Evolutionary conservation across 2,329 filamentous ascomycete genomes (phyloP), one percentile per base, ranked within the genome.

Genomic region (Trichoderma lentiforme): DNA sequence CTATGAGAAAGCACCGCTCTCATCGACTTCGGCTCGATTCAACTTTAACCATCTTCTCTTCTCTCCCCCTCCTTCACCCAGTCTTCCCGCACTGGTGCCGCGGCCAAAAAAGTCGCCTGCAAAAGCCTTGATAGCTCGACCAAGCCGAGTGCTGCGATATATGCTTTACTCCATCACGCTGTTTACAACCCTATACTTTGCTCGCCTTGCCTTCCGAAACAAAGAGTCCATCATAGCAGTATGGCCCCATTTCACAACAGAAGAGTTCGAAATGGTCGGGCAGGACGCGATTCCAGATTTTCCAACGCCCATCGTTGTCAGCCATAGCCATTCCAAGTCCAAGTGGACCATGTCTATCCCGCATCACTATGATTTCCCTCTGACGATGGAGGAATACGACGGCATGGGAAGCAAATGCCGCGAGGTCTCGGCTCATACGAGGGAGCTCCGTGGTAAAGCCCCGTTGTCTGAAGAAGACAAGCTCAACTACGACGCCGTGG

Each of bases 341-440:
- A 91, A 88, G 79, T 97, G 94, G 94, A 96, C 93, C 0, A 88
- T 97, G 12, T 94, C 89, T 1, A 94, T 97, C 47, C 93, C 93
- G 1, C 84, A 86, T 7, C 86, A 86, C 71, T 84, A 86, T 60
- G 83, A 85, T 4, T 95, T 95, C 73, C 93, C 93, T 1, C 80
- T 96, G 3, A 81, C 85, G 0, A 86, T 88, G 24, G 81, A 86
- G 11, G 88, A 93, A 73, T 96, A 96, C 78, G 81, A 85, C 15
- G 88, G 91, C 56, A 91, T 97, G 72, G 93, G 91, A 78, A 83
- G 83, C 32, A 89, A 91, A 75, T 92, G 91, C 64, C 86, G 86
- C 73, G 88, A 93, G 77, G 87, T 93, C 32, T 87, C 91, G 2
- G 83, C 82, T 7, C 85, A 88, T 73, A 86, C 91, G 61, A 83